phyloP scores from a whole-genome alignment of 441 rosid species.

The Daphne laureola region DNA sequence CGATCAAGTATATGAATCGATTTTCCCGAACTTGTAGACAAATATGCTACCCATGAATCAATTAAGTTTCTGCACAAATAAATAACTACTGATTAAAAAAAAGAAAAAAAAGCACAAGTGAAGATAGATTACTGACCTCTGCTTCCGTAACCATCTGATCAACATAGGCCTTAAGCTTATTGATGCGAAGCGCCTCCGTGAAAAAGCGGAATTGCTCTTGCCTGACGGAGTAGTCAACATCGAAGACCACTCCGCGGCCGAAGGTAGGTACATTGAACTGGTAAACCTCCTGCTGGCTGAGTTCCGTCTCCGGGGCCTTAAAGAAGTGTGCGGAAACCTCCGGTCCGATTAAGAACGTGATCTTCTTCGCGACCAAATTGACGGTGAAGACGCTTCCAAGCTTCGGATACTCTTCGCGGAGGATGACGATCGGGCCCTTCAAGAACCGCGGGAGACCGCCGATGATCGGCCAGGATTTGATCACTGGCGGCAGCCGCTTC shows the following conservation, averaged over 20 bases:
- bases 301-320: conserved; percentile 85
- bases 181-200: conserved; percentile 82
- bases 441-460: conserved; percentile 76
- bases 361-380: conserved; percentile 61
- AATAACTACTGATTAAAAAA: too few species aligned
- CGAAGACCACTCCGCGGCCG: conserved; percentile 98
- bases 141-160: conserved; percentile 96
- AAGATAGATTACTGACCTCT: conserved; percentile 57
- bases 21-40: too few species aligned
- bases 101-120: too few species aligned
- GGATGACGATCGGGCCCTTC: conserved; percentile 83
- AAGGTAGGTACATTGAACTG: conserved; percentile 97
- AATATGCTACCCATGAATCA: too few species aligned
- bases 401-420: conserved; percentile 86
- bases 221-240: conserved; percentile 80
- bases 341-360: conserved; percentile 91
- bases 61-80: too few species aligned
- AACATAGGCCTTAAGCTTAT: conserved; percentile 87
- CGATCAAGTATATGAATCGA: too few species aligned
- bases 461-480: conserved; percentile 54
- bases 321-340: conserved; percentile 97
- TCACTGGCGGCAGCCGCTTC: conserved; percentile 74
- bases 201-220: conserved; percentile 99
- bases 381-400: conserved; percentile 96
- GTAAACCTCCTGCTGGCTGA: conserved; percentile 98